Conservation (phyloP, 345 rosid genomes). For the Citrus trifoliata region DNA sequence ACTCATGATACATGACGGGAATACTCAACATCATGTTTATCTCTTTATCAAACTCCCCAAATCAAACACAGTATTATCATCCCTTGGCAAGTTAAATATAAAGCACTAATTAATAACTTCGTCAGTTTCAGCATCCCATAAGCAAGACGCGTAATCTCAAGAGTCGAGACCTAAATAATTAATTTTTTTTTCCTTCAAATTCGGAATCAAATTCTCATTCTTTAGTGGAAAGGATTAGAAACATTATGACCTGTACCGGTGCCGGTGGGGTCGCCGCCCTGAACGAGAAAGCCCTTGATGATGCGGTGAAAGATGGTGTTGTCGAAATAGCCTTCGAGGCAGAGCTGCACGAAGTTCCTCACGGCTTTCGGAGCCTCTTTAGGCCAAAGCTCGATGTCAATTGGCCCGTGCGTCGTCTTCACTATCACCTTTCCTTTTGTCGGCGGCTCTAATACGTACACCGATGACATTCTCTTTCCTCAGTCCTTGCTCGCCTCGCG, state of each 20-base stretch:
- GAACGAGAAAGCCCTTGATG: constrained; percentile 82
- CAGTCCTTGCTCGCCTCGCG: neutral
- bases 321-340: constrained; percentile 89
- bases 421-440: constrained; percentile 89
- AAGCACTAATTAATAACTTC: neutral
- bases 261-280: constrained; percentile 91
- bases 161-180: neutral
- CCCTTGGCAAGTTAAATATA: neutral
- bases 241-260: constrained; percentile 56
- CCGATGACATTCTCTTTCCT: constrained; percentile 58
- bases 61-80: neutral
- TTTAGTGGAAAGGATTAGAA: neutral
- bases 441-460: constrained; percentile 90
- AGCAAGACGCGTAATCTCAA: neutral
- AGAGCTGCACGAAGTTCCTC: constrained; percentile 88
- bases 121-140: neutral
- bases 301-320: constrained; percentile 88
- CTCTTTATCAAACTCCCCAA: neutral
- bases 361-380: constrained; percentile 94
- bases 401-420: constrained; percentile 76
- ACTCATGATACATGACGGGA: neutral
- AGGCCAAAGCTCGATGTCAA: constrained; percentile 96
- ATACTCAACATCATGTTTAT: neutral
- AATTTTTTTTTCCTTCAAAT: too few relatives aligned
- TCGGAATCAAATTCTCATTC: neutral